Base-by-base conservation (phyloP, 805 yeast species). In the Yarrowia keelungensis region DNA sequence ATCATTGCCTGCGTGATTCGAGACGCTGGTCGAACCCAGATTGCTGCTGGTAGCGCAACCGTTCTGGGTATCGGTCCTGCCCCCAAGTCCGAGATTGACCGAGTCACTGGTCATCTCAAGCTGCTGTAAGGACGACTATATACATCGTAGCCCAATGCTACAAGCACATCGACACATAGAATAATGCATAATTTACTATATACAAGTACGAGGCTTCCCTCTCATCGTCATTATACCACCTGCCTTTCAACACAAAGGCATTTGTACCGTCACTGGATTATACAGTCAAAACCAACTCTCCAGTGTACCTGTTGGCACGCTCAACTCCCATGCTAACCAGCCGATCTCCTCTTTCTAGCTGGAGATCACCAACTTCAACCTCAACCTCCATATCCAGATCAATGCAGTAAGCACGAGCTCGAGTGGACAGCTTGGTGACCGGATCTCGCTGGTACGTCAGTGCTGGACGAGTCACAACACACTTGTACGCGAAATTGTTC, bases 61-160 rank as follows among this genome's bases (percentile, higher is more conserved):
- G 98, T 95, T 1, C 79, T 95, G n/a, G 99, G 98, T 0, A 77
- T 95, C 36, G 99, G 99, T 0, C 99, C 99, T 0, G 98, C 97
- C 19, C 98, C 98, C 26, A 91, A 75, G 58, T 73, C 83, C 0
- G 87, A 89, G 0, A 78, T 94, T 70, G 97, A 95, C 76, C 86
- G 88, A 75, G 86, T 94, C 68, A 93, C 98, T 0, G 89, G 91
- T 15, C 88, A 84, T 35, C 81, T 94, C 73, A 91, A 89, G 76
- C 80, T 94, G 70, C 91, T 90, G 75, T 92, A 78, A 73, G 26
- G 7, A 26, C 32, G 45, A 42, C 46, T 42, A 15, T 42, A 42
- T n/a, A 42, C 16, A 42, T 5, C 7, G 32, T 26, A 26, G 32
- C 32, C 32, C 46, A 42, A n/a, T 42, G 16, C 46, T 42, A 15